phyloP scores from a whole-genome alignment of 164 flowering plant species.

The Paratinospora sagittata region DNA sequence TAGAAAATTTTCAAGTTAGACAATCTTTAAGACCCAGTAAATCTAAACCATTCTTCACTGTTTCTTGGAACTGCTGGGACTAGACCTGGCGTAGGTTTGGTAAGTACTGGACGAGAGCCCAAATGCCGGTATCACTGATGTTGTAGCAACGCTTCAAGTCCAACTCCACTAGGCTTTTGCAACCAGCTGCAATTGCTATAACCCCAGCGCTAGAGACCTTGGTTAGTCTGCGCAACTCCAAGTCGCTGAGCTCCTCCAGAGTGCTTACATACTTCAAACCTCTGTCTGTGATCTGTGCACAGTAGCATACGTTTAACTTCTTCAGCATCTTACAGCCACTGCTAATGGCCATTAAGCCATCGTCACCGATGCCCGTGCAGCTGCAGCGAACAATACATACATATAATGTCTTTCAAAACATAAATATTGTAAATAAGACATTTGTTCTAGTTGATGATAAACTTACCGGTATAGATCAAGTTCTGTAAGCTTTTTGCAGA shows the following conservation, averaged over 20 bases:
- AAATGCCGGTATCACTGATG: constrained; percentile 51
- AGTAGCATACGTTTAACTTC: constrained; percentile 60
- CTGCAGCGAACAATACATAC: constrained; percentile 24
- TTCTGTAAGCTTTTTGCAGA: constrained; percentile 44
- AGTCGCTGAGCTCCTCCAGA: constrained; percentile 45
- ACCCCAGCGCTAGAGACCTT: constrained; percentile 48
- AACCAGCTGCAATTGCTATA: constrained; percentile 47
- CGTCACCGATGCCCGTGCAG: constrained; percentile 56
- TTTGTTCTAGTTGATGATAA: background rate
- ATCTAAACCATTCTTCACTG: background rate
- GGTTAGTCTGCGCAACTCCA: constrained; percentile 52
- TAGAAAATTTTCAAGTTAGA: background rate
- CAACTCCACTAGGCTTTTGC: constrained; percentile 47
- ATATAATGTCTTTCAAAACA: background rate
- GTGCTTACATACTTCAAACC: constrained; percentile 43
- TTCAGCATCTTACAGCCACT: constrained; percentile 59
- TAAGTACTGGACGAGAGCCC: constrained; percentile 50
- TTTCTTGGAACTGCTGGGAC: too few species aligned
- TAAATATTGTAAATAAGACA: background rate
- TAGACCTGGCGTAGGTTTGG: constrained; percentile 64
- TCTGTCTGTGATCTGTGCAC: constrained; percentile 39
- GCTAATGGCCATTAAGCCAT: constrained; percentile 48
- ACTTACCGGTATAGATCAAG: constrained; percentile 71
- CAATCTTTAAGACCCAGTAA: background rate
- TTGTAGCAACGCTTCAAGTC: constrained; percentile 57